Evolutionary conservation across 2,329 filamentous ascomycete genomes (phyloP).

Genomic region (Paecilomyces formosus): DNA sequence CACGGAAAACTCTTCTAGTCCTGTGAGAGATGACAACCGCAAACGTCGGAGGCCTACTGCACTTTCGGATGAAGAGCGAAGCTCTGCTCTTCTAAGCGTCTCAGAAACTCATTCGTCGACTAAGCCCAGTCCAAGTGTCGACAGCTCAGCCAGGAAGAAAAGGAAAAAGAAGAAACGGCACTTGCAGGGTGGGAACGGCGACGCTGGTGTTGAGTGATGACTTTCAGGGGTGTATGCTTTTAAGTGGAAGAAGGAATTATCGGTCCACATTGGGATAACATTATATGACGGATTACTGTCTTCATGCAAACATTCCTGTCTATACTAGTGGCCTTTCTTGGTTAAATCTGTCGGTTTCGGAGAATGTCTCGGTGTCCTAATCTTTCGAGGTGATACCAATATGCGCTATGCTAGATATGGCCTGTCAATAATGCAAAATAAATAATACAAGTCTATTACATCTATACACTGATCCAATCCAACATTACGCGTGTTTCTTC

Average conservation of each 20-base stretch:
- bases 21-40: not conserved
- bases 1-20: not conserved
- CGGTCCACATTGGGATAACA: not conserved
- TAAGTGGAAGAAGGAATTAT: not conserved
- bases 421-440: not conserved
- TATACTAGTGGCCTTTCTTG: not conserved
- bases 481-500: not conserved
- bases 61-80: not conserved
- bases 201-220: conserved; percentile 2
- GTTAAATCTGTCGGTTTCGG: too few relatives aligned
- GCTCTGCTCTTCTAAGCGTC: not conserved
- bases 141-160: conserved; percentile 6
- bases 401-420: not conserved
- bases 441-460: not conserved
- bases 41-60: not conserved
- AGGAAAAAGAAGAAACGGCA: conserved; percentile 12
- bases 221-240: not conserved
- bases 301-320: not conserved
- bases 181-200: conserved; percentile 1
- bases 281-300: not conserved
- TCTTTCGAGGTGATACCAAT: not conserved
- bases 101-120: not conserved
- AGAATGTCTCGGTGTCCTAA: not conserved
- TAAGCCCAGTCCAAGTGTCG: not conserved
- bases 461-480: not conserved